phyloP scores from a whole-genome alignment of 352 stramenopile species.

The Globisporangium polare region DNA sequence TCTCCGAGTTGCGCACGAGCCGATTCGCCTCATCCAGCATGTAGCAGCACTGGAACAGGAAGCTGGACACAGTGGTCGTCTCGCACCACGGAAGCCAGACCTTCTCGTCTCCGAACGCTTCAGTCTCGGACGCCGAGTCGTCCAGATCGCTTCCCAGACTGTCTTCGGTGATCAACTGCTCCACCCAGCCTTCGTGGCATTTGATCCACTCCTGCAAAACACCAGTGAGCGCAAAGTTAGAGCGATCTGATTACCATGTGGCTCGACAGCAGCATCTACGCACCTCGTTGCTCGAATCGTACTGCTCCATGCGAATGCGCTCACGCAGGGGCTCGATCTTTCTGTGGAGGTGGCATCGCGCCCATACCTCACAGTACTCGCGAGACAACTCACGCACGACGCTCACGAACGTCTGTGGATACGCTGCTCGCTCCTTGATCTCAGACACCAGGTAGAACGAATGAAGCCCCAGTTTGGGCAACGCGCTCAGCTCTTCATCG shows the following conservation, averaged over 20 bases:
- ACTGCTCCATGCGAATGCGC: conserved; percentile 62
- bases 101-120: conserved; percentile 55
- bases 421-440: conserved; percentile 35
- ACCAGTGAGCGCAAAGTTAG: not conserved
- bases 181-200: conserved; percentile 68
- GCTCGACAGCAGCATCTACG: not conserved
- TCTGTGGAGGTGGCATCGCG: conserved; percentile 39
- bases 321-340: conserved; percentile 68
- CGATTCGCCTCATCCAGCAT: conserved; percentile 76
- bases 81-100: conserved; percentile 86
- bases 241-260: not conserved
- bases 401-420: conserved; percentile 47
- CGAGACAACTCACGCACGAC: conserved; percentile 49
- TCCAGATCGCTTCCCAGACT: conserved; percentile 30
- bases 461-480: conserved; percentile 41
- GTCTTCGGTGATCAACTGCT: conserved; percentile 61
- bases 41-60: conserved; percentile 82
- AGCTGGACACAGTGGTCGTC: conserved; percentile 77
- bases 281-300: conserved; percentile 76
- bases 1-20: conserved; percentile 42
- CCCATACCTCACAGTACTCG: conserved; percentile 72
- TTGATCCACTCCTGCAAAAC: conserved; percentile 62
- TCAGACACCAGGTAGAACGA: conserved; percentile 52
- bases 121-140: conserved; percentile 36
- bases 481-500: conserved; percentile 47